Base-by-base conservation (phyloP, 2,329 filamentous ascomycete genomes). In the Neofusicoccum cordaticola region DNA sequence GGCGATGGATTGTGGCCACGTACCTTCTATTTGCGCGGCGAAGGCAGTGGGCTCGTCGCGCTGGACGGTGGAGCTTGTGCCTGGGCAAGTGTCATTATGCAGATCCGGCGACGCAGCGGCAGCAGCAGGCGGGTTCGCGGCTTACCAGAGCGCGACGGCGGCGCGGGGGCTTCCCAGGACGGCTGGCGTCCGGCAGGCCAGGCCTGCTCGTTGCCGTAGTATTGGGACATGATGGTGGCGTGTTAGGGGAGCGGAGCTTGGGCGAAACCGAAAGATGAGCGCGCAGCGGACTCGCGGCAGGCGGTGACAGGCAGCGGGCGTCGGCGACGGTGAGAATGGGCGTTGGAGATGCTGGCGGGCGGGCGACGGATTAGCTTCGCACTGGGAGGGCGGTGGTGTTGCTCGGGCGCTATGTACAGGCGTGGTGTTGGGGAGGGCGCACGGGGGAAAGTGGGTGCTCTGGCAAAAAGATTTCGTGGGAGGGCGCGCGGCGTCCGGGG, bases 1-100 rank as follows among this genome's bases (percentile, higher is more conserved):
- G 42, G 13, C 13, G 47, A 41, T 27, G 50, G 42, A 52, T 17
- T 42, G 27, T 27, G 22, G 60, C 42, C 62, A 86, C 90, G 77
- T 89, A 95, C 91, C 91, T 82, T 96, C 93, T 78, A 96, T 90
- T 80, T 97, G 93, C 76, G 90, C 89, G 70, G 87, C 88, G 77
- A 96, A 97, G 66, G 93, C 92, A 73, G 84, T 82, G 65, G 86
- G 84, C 67, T 96, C 92, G 69, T 94, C 91, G 58, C 78, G 75
- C 69, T 83, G 83, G 69, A 82, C 77, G 37, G 90, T 88, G 65
- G 90, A 93, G 78, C 85, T 92, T 67, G 90, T 87, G 79, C 90
- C 90, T 92, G 77, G 68, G 68, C 72, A 69, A 27, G 9, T 47
- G 72, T 79, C 74, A 74, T 70, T 72, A 66, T 57, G 13, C 27